phyloP scores from a whole-genome alignment of 2,329 filamentous ascomycete genomes.

The Alternaria triticimaculans region DNA sequence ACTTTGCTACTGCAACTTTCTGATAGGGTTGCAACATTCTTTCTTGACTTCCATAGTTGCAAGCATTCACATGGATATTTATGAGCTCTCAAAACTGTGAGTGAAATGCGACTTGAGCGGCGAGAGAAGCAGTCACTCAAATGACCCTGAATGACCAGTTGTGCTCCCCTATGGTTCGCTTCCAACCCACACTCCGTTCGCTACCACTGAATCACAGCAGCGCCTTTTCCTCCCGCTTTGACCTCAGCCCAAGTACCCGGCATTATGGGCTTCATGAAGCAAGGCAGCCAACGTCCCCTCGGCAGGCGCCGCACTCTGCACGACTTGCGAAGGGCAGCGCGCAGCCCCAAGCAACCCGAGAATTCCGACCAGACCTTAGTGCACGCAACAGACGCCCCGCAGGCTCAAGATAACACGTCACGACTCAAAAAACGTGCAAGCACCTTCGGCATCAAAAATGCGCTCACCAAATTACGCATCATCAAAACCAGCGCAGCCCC shows the following conservation, averaged over 20 bases:
- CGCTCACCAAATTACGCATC: not conserved
- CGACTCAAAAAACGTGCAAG: not conserved
- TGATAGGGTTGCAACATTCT: not conserved
- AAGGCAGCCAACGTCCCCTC: not conserved
- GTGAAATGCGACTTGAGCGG: not conserved
- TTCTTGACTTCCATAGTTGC: not conserved
- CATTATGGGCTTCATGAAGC: not conserved
- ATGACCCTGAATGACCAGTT: not conserved
- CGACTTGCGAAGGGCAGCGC: not conserved
- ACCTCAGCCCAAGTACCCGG: accelerated
- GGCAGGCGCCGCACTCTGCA: not conserved
- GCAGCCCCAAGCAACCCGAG: not conserved
- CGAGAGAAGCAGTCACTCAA: not conserved
- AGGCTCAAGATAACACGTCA: not conserved
- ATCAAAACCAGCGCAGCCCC: not conserved
- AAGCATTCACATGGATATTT: not conserved
- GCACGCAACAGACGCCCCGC: not conserved
- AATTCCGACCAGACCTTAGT: not conserved
- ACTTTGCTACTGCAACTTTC: not conserved
- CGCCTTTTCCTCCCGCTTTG: not conserved
- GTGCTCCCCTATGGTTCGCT: not conserved
- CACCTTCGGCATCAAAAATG: not conserved
- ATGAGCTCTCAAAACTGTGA: not conserved
- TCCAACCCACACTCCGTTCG: not conserved
- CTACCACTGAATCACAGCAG: not conserved